Base-by-base conservation (phyloP, 805 yeast species). In the Blastobotrys chiropterorum region DNA sequence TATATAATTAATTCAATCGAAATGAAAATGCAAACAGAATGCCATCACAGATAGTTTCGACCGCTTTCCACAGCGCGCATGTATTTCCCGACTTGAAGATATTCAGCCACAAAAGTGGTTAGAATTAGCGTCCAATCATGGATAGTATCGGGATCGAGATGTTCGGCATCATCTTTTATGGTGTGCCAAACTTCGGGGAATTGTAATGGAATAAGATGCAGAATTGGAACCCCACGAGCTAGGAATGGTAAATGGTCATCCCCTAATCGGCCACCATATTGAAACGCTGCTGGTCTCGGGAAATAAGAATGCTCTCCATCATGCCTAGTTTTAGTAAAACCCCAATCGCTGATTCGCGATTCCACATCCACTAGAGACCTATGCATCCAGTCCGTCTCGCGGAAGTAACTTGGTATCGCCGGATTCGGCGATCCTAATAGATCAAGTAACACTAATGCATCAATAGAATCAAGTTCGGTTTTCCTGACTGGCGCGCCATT, bases 241-340 rank as follows among this genome's bases (percentile, higher is more conserved):
- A 72, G 59, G 59, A 76, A 80, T 0, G 84, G 85, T 2, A 75
- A 56, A 57, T 80, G 85, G 54, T 80, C 85, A 60, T 80, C 85
- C 17, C 66, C 74, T 11, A 73, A 59, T 3, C 17, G 43, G 2
- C 62, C 64, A 2, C 61, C 63, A 15, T 43, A 41, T n/a, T 49
- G 45, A 46, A 52, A 62, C 13, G 34, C 26, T 1, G 56, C 47
- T 7, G 52, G 51, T 5, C 52, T 44, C 2, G 56, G 54, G 50
- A 60, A 60, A 40, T 56, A 55, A 2, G 56, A 41, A 1, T 26
- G 40, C 11, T 30, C 50, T 1, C 31, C 45, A 11, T 26, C 31
- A 11, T 26, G 34, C 34, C 11, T 26, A 3, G 53, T 26, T 30
- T 42, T 44, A 14, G 60, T 38, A 14, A 57, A 34, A 14, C 58